Evolutionary conservation across 164 flowering plant species (phyloP).

Genomic region (Macadamia integrifolia): DNA sequence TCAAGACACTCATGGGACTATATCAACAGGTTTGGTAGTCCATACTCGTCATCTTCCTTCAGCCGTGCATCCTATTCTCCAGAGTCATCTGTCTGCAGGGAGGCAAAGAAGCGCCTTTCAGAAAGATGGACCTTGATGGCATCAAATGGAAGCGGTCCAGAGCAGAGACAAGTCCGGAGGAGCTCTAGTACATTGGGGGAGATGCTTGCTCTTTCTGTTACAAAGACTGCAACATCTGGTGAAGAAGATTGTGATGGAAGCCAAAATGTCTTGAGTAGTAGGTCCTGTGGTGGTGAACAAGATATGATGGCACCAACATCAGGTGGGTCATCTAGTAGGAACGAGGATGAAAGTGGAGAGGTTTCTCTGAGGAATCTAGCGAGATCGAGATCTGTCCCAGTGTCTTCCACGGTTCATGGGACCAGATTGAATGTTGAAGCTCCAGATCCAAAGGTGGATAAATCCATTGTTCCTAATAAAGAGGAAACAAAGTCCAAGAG

Average conservation of each 20-base stretch:
- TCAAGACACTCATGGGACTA: conserved; percentile 85
- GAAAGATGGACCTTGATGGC: conserved; percentile 94
- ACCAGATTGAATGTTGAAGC: conserved; percentile 35
- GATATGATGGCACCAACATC: conserved; percentile 34
- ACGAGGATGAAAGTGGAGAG: conserved; percentile 26
- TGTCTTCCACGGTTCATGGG: conserved; percentile 46
- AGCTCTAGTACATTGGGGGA: conserved; percentile 91
- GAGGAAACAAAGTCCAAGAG: conserved; percentile 49
- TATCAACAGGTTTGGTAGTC: conserved; percentile 59
- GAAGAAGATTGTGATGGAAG: conserved; percentile 24
- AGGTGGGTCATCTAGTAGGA: conserved; percentile 19
- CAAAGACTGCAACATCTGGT: conserved; percentile 26
- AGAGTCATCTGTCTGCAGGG: conserved; percentile 89
- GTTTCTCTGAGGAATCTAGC: conserved; percentile 50
- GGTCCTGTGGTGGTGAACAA: conserved; percentile 30
- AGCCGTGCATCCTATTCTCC: conserved; percentile 75
- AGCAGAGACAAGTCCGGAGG: conserved; percentile 54
- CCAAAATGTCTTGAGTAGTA: conserved; percentile 16
- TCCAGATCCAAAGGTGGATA: conserved; percentile 30
- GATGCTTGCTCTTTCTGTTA: conserved; percentile 89
- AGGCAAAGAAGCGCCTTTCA: conserved; percentile 94
- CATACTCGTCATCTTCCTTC: conserved; percentile 63
- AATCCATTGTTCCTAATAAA: conserved; percentile 27
- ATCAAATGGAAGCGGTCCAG: conserved; percentile 46
- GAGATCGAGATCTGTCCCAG: conserved; percentile 88